A percentile compares a stretch with the other conserved stretches of the same genome.
These are phyloP conservation scores for Eutrema heterophyllum DNA, from an alignment of 345 rosid species.

Conservation along the genomic window DNA sequence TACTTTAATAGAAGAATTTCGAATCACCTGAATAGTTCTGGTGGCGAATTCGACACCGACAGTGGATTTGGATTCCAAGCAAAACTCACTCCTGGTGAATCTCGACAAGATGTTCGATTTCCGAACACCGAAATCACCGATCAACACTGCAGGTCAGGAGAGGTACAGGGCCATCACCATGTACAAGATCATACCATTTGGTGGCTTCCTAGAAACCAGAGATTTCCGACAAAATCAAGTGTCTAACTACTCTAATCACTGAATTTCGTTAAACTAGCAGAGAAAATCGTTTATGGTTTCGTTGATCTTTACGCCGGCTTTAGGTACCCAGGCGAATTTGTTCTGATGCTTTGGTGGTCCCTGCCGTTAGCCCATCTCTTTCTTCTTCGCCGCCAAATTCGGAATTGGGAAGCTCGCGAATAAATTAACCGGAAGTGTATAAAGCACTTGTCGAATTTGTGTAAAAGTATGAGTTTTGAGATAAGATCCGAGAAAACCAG, in stretches of 20 bases:
- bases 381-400: background rate
- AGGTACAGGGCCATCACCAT: too few species aligned
- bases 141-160: too few species aligned
- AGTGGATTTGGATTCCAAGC: constrained; percentile 71
- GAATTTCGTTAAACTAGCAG: background rate
- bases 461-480: background rate
- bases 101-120: constrained; percentile 72
- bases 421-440: background rate
- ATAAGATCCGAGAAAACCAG: background rate
- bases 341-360: constrained; percentile 94
- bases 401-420: background rate
- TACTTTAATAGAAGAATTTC: background rate
- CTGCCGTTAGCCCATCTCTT: constrained; percentile 51
- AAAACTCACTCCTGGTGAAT: constrained; percentile 64
- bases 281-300: constrained; percentile 47
- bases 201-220: constrained; percentile 30
- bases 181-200: too few species aligned
- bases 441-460: background rate
- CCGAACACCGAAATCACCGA: constrained; percentile 76
- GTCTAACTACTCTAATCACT: background rate
- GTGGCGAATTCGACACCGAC: constrained; percentile 76
- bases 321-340: constrained; percentile 80
- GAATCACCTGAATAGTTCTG: constrained; percentile 53
- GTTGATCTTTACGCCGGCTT: constrained; percentile 79
- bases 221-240: background rate